Percentiles rank a stretch among this genome's conserved stretches.
phyloP scores from a whole-genome alignment of 2,329 filamentous ascomycete genomes.

The Thielaviopsis ethacetica region DNA sequence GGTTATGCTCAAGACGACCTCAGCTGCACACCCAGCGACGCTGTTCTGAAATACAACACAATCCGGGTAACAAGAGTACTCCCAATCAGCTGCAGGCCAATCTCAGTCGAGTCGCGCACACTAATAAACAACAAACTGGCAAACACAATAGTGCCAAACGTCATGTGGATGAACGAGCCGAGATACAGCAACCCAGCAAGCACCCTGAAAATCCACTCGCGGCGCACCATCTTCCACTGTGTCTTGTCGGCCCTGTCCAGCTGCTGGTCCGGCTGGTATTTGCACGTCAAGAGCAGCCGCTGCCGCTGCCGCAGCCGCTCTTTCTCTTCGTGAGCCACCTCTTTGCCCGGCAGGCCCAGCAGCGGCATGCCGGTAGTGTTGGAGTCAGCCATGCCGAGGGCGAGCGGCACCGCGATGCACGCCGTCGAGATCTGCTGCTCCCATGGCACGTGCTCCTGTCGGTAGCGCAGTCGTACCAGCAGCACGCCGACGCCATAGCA shows the following conservation, averaged over 20 bases:
- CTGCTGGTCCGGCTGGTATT: background rate
- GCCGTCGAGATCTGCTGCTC: background rate
- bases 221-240: background rate
- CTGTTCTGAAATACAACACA: background rate
- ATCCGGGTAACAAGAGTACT: background rate
- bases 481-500: background rate
- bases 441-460: background rate
- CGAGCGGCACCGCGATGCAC: background rate
- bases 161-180: conserved; percentile 1
- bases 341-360: too few species aligned
- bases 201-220: background rate
- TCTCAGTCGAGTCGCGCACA: background rate
- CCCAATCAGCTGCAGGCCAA: background rate
- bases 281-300: background rate
- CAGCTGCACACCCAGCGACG: background rate
- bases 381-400: background rate
- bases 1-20: too few species aligned
- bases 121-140: background rate
- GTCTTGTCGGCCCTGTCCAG: background rate
- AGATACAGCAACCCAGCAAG: background rate
- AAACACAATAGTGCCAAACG: conserved; percentile 3
- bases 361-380: background rate
- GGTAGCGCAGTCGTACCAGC: background rate
- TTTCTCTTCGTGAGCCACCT: too few species aligned
- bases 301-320: background rate